Percentiles rank a stretch among this genome's conserved stretches.
phyloP scores from a whole-genome alignment of 345 rosid genomes.

The Melastoma malabathricum region DNA sequence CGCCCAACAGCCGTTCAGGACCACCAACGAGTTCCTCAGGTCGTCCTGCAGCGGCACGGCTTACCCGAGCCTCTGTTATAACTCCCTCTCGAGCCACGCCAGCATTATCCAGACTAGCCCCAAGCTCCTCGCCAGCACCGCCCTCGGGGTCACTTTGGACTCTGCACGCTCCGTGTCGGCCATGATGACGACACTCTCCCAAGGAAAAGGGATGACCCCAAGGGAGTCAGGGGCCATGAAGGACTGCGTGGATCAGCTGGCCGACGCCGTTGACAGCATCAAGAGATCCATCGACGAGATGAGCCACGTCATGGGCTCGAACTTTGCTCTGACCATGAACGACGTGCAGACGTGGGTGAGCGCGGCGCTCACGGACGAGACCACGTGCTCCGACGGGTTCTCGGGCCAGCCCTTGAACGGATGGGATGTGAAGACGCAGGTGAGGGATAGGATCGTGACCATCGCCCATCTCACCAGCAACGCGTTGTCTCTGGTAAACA shows the following conservation, averaged over 20 bases:
- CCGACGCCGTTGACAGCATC: slow-evolving; percentile 13
- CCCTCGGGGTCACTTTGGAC: slow-evolving; percentile 17
- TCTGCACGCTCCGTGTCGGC: slow-evolving; percentile 10
- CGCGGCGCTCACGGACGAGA: slow-evolving; percentile 32
- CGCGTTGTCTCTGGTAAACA: slow-evolving; percentile 19
- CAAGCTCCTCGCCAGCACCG: slow-evolving; percentile 14
- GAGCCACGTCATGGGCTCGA: slow-evolving; percentile 9
- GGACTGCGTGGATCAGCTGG: slow-evolving; percentile 22
- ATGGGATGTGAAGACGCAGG: slow-evolving; percentile 5
- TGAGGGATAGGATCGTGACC: slow-evolving; percentile 9
- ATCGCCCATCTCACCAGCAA: slow-evolving; percentile 22
- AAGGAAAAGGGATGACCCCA: slow-evolving; percentile 4
- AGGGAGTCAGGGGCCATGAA: slow-evolving; percentile 20
- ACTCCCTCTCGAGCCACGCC: slow-evolving; percentile 23
- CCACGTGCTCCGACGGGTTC: slow-evolving; percentile 28
- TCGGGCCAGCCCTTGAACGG: slow-evolving; percentile 14
- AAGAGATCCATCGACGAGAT: slow-evolving; percentile 13
- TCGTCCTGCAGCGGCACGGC: slow-evolving; percentile 19
- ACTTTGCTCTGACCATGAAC: slow-evolving; percentile 14
- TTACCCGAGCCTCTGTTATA: slow-evolving; percentile 22
- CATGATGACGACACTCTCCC: slow-evolving; percentile 13
- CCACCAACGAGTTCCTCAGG: slow-evolving; percentile 15
- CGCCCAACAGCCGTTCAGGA: not conserved
- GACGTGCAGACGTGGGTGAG: slow-evolving; percentile 26
- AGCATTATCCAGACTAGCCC: slow-evolving; percentile 20